phyloP scores from a whole-genome alignment of 345 rosid species.

The Rhodamnia rubescens region DNA sequence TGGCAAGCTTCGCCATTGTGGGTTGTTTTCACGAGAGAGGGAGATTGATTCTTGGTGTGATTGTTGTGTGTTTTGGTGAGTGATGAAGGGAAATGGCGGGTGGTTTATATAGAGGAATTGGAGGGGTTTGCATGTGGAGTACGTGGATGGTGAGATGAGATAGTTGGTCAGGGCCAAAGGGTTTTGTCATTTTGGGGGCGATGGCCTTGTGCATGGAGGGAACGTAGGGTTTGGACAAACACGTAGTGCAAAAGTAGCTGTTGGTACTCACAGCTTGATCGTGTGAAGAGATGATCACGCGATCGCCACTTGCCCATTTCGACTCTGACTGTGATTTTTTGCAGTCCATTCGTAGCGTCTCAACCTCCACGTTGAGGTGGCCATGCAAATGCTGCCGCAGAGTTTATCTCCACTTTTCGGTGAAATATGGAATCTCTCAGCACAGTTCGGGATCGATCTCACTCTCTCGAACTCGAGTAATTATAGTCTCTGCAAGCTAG shows the following conservation, averaged over 20 bases:
- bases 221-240: neutral
- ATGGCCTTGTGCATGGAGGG: neutral
- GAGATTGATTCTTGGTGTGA: neutral
- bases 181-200: neutral
- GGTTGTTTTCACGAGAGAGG: neutral
- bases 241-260: neutral
- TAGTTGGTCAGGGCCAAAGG: too few relatives aligned
- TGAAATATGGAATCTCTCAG: too few relatives aligned
- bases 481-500: neutral
- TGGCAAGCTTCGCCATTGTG: conserved; percentile 13
- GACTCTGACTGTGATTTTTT: neutral
- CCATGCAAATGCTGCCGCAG: neutral
- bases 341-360: neutral
- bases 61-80: neutral
- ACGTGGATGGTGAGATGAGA: too few relatives aligned
- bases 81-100: too few relatives aligned
- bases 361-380: neutral
- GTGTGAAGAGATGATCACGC: neutral
- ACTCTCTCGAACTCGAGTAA: neutral
- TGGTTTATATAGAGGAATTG: too few relatives aligned
- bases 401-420: too few relatives aligned
- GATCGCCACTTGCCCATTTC: neutral
- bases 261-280: neutral
- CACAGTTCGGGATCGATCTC: neutral
- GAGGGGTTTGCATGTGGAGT: neutral